phyloP scores from a whole-genome alignment of 441 rosid species.

The Erysimum cheiri region DNA sequence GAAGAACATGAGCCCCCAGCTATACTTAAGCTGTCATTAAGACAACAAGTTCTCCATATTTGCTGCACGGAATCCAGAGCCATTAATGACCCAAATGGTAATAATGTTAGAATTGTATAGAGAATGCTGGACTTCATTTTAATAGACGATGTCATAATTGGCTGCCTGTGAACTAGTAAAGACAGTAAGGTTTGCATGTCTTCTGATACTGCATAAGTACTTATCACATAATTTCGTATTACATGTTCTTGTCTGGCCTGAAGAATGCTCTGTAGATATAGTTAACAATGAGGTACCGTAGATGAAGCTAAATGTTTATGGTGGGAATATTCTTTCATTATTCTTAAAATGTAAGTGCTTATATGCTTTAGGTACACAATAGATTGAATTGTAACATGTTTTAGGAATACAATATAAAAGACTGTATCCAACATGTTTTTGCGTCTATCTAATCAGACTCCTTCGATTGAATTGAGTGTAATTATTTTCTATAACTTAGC shows the following conservation, averaged over 20 bases:
- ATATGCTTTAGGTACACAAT: conserved; percentile 16
- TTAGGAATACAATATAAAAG: conserved; percentile 10
- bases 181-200: conserved; percentile 25
- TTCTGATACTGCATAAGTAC: conserved; percentile 24
- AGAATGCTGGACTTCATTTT: conserved; percentile 16
- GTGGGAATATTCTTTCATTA: conserved; percentile 20
- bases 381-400: conserved; percentile 5
- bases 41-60: conserved; percentile 82
- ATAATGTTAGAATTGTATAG: conserved; percentile 18
- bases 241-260: conserved; percentile 10
- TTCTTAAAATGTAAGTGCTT: background rate
- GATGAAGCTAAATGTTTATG: conserved; percentile 23
- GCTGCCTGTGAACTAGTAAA: conserved; percentile 25
- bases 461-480: conserved; percentile 40
- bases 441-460: background rate
- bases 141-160: conserved; percentile 13
- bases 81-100: conserved; percentile 90
- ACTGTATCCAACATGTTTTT: background rate
- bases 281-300: conserved; percentile 28
- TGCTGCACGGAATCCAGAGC: conserved; percentile 88
- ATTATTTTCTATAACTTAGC: conserved; percentile 49
- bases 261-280: conserved; percentile 21
- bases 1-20: conserved; percentile 77
- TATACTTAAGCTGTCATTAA: conserved; percentile 77
- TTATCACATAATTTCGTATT: conserved; percentile 18